Base-by-base conservation (phyloP, 306 rosid genomes). In the Rubus parviflorus region DNA sequence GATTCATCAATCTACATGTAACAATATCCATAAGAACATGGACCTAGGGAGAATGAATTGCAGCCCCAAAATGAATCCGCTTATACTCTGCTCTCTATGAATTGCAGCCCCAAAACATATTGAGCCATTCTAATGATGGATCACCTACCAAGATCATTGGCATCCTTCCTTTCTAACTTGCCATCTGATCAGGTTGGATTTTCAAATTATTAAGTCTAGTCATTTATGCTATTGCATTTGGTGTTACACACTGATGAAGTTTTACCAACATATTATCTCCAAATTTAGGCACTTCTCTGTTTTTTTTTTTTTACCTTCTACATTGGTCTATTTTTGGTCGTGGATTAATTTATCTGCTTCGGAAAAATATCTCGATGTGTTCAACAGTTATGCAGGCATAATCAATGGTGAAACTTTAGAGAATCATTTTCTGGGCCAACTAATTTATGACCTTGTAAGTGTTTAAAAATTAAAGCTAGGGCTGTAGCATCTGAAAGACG, bases 1-100 rank as follows among this genome's bases (percentile, higher is more conserved):
- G 30, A 77, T 57, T 69, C 61, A 42, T 69, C 38, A 57, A 17
- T 52, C 47, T 20, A 40, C 75, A 4, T 69, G 81, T 12, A 11
- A 6, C 16, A 30, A 30, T 30, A 65, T 45, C 53, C 52, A 43
- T 68, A 12, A 23, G 25, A 68, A 68, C 38, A 68, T 23, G 22
- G 72, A 68, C 53, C 17, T 67, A 19, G 38, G 72, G 54, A 67
- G 17, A 67, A 10, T 68, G 35, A 20, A 43, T 4, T 43, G 19
- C 53, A 67, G 10, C 53, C 52, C 23, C 19, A 20, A 43, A 67
- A 42, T 3, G 37, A 67, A 67, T 43, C 72, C 6, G 53, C n/a
- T 7, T 43, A 12, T 20, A 67, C 19, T 42, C 13, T 12, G 72
- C 72, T 43, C 52, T 68, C 12, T 22, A 68, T 20, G 38, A 25